phyloP scores from a whole-genome alignment of 2,329 filamentous ascomycete species.

The Leptographium procerum region DNA sequence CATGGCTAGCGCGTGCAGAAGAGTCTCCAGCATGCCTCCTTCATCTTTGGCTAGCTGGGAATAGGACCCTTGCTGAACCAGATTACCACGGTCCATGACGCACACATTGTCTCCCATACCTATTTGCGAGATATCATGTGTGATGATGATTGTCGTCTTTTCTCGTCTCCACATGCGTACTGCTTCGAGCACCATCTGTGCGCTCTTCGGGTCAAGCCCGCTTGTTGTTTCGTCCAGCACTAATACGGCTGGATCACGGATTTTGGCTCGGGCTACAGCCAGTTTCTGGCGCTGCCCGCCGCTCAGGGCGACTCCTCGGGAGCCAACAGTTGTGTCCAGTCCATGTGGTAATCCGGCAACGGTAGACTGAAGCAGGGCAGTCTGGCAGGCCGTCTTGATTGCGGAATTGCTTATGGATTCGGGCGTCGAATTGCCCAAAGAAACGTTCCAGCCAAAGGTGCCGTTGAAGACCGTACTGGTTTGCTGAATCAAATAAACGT shows the following conservation, averaged over 20 bases:
- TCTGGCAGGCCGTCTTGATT: constrained; percentile 50
- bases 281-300: constrained; percentile 79
- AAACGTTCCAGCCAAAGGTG: constrained; percentile 66
- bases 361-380: constrained; percentile 58
- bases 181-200: constrained; percentile 57
- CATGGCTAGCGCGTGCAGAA: constrained; percentile 1
- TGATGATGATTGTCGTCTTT: constrained; percentile 88
- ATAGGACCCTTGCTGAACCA: constrained; percentile 60
- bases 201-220: constrained; percentile 65
- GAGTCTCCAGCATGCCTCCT: not conserved
- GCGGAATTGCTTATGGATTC: constrained; percentile 35
- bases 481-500: constrained; percentile 75
- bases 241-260: constrained; percentile 69
- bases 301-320: constrained; percentile 54
- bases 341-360: constrained; percentile 57
- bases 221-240: constrained; percentile 86
- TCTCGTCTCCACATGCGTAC: constrained; percentile 64
- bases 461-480: constrained; percentile 72
- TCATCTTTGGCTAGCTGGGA: not conserved
- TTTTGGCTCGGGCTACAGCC: constrained; percentile 63
- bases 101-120: constrained; percentile 63
- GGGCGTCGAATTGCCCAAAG: constrained; percentile 44
- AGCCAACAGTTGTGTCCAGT: constrained; percentile 59
- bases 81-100: constrained; percentile 56
- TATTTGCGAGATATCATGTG: constrained; percentile 77